phyloP scores from a whole-genome alignment of 2,329 filamentous ascomycete species.

The Cladophialophora exuberans region DNA sequence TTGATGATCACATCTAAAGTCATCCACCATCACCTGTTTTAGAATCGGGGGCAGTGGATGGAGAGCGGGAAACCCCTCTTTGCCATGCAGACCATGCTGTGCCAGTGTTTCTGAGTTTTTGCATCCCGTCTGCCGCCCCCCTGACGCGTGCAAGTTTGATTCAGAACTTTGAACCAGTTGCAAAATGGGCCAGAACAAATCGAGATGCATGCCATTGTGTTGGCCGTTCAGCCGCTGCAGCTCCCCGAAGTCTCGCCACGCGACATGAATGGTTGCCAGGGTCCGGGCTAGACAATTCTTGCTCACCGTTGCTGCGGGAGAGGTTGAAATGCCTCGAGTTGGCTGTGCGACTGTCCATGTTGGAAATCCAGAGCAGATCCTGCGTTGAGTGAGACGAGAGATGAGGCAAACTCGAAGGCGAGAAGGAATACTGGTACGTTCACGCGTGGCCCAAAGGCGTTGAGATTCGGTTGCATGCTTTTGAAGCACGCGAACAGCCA shows the following conservation, averaged over 20 bases:
- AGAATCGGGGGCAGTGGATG: too few relatives aligned
- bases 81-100: neutral
- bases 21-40: constrained; percentile 1
- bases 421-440: too few relatives aligned
- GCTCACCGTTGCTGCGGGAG: constrained; percentile 6
- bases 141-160: neutral
- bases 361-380: too few relatives aligned
- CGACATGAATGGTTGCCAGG: neutral
- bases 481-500: neutral
- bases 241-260: too few relatives aligned
- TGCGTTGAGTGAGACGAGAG: too few relatives aligned
- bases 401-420: too few relatives aligned
- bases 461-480: too few relatives aligned
- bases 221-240: too few relatives aligned
- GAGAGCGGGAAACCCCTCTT: too few relatives aligned
- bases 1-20: constrained; percentile 5
- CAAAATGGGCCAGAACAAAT: neutral
- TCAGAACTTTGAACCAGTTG: neutral
- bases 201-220: neutral
- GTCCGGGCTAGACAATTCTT: neutral
- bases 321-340: constrained; percentile 6
- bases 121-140: too few relatives aligned
- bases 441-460: too few relatives aligned
- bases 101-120: neutral
- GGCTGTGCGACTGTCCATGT: constrained; percentile 9